These are phyloP conservation scores for Lachancea lanzarotensis DNA, from an alignment of 805 yeast species.

Conservation along the genomic window DNA sequence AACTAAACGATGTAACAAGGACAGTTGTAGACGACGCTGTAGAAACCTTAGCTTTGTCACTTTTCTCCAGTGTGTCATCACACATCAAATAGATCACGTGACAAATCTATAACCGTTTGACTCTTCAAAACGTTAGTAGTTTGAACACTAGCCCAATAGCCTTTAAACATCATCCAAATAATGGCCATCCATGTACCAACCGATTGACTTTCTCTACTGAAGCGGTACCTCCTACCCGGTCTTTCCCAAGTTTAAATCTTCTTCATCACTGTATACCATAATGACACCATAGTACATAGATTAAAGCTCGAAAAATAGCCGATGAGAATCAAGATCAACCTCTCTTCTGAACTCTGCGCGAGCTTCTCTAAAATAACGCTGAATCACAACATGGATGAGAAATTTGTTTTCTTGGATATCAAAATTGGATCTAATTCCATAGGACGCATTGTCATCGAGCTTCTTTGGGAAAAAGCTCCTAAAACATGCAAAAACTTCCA, in stretches of 20 bases:
- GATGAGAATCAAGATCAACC: neutral
- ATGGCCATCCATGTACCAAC: no score
- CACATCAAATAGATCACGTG: no score
- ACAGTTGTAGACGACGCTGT: no score
- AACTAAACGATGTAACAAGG: no score
- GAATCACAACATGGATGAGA: neutral
- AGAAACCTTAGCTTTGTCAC: no score
- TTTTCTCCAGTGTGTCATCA: no score
- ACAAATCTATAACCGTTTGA: no score
- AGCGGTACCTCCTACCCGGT: no score
- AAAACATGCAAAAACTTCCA: conserved; percentile 46
- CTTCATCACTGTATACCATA: neutral
- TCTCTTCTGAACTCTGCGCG: neutral
- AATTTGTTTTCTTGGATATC: conserved; percentile 46
- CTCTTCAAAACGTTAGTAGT: no score
- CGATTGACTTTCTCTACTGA: no score
- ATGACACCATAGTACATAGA: neutral
- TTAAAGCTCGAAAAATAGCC: neutral
- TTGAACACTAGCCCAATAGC: no score
- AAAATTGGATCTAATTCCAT: conserved; percentile 35
- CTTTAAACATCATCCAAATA: no score
- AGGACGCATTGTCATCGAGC: conserved; percentile 59
- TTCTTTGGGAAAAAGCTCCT: conserved; percentile 48
- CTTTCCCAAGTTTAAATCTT: neutral
- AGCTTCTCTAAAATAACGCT: neutral